Conservation (phyloP, 768 basidiomycete genomes). For the Strobilomyces echinocephalus region DNA sequence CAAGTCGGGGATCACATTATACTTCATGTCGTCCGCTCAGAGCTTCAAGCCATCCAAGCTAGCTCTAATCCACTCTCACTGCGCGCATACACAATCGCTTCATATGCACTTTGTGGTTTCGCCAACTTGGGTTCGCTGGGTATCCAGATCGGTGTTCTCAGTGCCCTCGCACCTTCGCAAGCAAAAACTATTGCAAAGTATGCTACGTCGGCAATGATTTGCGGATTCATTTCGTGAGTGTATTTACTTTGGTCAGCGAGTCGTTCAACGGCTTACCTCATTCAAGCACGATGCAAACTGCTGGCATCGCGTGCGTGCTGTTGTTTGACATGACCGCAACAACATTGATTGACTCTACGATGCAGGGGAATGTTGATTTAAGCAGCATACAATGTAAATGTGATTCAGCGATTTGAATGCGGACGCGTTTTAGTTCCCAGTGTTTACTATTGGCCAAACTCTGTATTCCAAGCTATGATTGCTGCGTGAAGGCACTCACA, state of each 20-base stretch:
- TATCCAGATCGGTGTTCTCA: constrained; percentile 77
- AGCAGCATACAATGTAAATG: constrained; percentile 8
- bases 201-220: constrained; percentile 65
- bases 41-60: constrained; percentile 43
- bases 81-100: constrained; percentile 77
- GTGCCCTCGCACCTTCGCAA: constrained; percentile 64
- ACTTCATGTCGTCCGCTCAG: constrained; percentile 15
- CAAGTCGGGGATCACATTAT: background rate
- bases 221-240: constrained; percentile 55
- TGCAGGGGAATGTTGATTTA: constrained; percentile 46
- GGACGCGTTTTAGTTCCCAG: background rate
- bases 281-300: constrained; percentile 48
- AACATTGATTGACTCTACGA: constrained; percentile 15
- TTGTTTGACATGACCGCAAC: background rate
- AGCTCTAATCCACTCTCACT: constrained; percentile 52
- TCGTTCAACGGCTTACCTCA: background rate
- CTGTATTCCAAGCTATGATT: background rate
- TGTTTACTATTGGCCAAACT: background rate
- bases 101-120: constrained; percentile 88
- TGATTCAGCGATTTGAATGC: too few species aligned
- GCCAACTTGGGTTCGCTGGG: constrained; percentile 84
- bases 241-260: background rate
- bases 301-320: constrained; percentile 49
- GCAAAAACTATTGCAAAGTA: constrained; percentile 65
- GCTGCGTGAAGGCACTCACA: background rate